phyloP scores from a whole-genome alignment of 1,284 basidiomycete genomes.

The Sporisorium graminicola region DNA sequence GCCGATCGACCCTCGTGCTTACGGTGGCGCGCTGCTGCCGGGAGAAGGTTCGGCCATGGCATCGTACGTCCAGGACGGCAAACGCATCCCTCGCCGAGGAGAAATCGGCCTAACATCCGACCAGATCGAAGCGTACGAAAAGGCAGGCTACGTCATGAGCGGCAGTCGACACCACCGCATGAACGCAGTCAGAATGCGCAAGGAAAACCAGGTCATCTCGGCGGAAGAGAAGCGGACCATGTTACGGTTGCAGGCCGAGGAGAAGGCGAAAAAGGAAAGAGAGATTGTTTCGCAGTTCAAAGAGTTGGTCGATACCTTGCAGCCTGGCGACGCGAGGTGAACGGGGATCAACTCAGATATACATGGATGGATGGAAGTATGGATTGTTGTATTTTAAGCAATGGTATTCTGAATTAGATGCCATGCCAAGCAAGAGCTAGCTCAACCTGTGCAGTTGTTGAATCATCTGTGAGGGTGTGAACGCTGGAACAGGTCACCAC shows the following conservation, averaged over 20 bases:
- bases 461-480: conserved; percentile 8
- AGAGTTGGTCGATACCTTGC: conserved; percentile 59
- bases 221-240: conserved; percentile 97
- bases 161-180: conserved; percentile 85
- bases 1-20: conserved; percentile 57
- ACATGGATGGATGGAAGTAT: not conserved
- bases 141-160: conserved; percentile 97
- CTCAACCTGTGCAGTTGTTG: conserved; percentile 12
- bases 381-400: not conserved
- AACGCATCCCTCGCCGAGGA: conserved; percentile 96
- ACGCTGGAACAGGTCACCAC: conserved; percentile 26
- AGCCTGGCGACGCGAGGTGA: conserved; percentile 12
- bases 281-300: conserved; percentile 71
- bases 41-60: conserved; percentile 98
- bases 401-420: conserved; percentile 18
- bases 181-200: conserved; percentile 95
- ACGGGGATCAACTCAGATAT: not conserved
- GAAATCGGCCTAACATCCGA: conserved; percentile 92
- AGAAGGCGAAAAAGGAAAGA: conserved; percentile 86
- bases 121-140: conserved; percentile 87
- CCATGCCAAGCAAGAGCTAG: conserved; percentile 49
- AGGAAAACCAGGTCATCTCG: conserved; percentile 95
- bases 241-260: conserved; percentile 90
- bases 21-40: conserved; percentile 86
- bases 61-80: conserved; percentile 87